Conservation (phyloP, 352 stramenopile species). For the Pythium dissotocum region DNA sequence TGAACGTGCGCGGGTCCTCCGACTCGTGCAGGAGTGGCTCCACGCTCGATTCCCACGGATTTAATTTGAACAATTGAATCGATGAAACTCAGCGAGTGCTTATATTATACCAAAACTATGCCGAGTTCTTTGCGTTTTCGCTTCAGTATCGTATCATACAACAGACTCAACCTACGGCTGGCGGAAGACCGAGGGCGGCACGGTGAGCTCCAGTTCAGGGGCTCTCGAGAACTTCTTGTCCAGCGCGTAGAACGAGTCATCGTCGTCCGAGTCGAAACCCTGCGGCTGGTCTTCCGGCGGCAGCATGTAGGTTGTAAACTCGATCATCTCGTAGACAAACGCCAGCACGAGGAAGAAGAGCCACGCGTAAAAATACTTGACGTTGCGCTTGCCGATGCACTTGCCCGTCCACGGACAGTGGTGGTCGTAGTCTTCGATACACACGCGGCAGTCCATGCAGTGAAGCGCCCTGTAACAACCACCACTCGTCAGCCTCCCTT, state of each 20-base stretch:
- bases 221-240: background rate
- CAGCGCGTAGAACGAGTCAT: slow-evolving; percentile 21
- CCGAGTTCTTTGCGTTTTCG: background rate
- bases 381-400: slow-evolving; percentile 83
- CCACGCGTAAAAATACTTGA: slow-evolving; percentile 85
- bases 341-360: slow-evolving; percentile 83
- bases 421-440: slow-evolving; percentile 89
- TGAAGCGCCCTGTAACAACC: slow-evolving; percentile 57
- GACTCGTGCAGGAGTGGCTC: slow-evolving; percentile 47
- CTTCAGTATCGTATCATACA: slow-evolving; percentile 1
- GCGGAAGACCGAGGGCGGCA: background rate
- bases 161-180: slow-evolving; percentile 4
- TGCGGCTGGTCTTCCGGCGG: slow-evolving; percentile 48
- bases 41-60: slow-evolving; percentile 33
- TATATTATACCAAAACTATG: slow-evolving; percentile 2
- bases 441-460: slow-evolving; percentile 88
- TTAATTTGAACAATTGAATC: background rate
- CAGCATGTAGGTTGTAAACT: slow-evolving; percentile 86
- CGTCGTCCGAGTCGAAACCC: slow-evolving; percentile 17
- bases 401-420: slow-evolving; percentile 93
- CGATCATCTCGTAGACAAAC: slow-evolving; percentile 88
- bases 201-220: background rate
- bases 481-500: slow-evolving; percentile 7
- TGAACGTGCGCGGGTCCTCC: slow-evolving; percentile 52
- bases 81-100: background rate